phyloP scores from a whole-genome alignment of 2,329 filamentous ascomycete species.

The Thielaviopsis musarum region DNA sequence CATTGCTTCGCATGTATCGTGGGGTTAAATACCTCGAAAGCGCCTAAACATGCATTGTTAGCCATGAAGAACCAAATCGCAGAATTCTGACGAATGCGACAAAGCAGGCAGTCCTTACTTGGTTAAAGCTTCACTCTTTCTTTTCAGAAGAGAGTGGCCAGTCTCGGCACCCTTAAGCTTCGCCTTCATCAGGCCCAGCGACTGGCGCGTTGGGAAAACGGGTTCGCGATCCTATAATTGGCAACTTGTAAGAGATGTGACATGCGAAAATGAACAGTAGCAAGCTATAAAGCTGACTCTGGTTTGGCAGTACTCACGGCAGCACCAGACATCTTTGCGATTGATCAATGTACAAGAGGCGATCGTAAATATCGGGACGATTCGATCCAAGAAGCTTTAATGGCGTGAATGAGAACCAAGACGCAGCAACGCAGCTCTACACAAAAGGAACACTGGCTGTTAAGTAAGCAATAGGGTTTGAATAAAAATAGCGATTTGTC shows the following conservation, averaged over 20 bases:
- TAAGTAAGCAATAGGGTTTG: neutral
- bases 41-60: constrained; percentile 35
- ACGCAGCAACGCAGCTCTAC: neutral
- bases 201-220: constrained; percentile 96
- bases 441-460: neutral
- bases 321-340: constrained; percentile 23
- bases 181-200: constrained; percentile 88
- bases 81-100: neutral
- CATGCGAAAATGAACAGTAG: neutral
- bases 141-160: constrained; percentile 86
- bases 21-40: constrained; percentile 51
- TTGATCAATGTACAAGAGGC: neutral
- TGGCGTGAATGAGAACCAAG: neutral
- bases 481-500: neutral
- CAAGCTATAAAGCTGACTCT: neutral
- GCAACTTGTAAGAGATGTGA: neutral
- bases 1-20: neutral
- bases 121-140: constrained; percentile 94
- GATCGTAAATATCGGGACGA: neutral
- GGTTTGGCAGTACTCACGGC: constrained; percentile 18
- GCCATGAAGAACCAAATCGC: constrained; percentile 1
- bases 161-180: constrained; percentile 91
- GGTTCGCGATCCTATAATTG: constrained; percentile 67
- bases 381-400: neutral
- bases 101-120: constrained; percentile 46